Percentiles rank a stretch among this genome's conserved stretches.
Evolutionary conservation across 257 asterid genomes (phyloP).

Genomic region (Coffea canephora): DNA sequence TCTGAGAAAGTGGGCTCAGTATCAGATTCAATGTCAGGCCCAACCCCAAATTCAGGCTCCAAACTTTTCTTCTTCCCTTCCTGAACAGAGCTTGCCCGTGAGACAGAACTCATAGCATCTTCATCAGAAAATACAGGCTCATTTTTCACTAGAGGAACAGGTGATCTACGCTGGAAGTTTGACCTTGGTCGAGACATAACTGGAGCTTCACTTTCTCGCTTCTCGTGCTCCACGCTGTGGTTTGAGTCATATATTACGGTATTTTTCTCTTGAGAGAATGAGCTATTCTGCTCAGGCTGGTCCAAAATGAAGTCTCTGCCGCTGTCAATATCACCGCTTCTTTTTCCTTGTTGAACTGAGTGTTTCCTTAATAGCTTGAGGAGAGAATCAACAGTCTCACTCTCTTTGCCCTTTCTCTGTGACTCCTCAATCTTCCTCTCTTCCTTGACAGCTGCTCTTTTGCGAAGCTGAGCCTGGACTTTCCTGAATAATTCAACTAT

Average conservation of each 20-base stretch:
- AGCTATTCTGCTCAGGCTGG: conserved; percentile 39
- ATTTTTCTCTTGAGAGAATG: conserved; percentile 37
- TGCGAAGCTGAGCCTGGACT: conserved; percentile 91
- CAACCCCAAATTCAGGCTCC: conserved; percentile 32
- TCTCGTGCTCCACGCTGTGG: conserved; percentile 32
- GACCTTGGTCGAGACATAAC: conserved; percentile 67
- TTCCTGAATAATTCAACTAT: conserved; percentile 86
- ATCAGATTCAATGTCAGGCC: conserved; percentile 42
- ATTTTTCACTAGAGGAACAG: conserved; percentile 57
- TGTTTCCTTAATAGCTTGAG: conserved; percentile 89
- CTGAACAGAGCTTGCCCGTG: conserved; percentile 24
- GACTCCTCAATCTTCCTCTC: conserved; percentile 65
- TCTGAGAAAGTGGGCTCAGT: conserved; percentile 32
- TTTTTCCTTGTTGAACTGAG: conserved; percentile 78
- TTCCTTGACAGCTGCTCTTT: conserved; percentile 69
- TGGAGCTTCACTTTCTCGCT: conserved; percentile 40
- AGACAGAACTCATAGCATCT: conserved; percentile 28
- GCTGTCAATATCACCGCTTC: conserved; percentile 29
- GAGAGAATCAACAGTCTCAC: conserved; percentile 93
- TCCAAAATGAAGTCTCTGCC: conserved; percentile 56
- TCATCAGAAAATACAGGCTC: conserved; percentile 43
- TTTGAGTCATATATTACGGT: conserved; percentile 27
- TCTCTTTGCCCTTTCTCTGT: conserved; percentile 65
- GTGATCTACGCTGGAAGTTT: conserved; percentile 71
- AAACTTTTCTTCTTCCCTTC: conserved; percentile 11